Evolutionary conservation across 2,329 filamentous ascomycete genomes (phyloP).

Genomic region (Fusarium pseudograminearum): DNA sequence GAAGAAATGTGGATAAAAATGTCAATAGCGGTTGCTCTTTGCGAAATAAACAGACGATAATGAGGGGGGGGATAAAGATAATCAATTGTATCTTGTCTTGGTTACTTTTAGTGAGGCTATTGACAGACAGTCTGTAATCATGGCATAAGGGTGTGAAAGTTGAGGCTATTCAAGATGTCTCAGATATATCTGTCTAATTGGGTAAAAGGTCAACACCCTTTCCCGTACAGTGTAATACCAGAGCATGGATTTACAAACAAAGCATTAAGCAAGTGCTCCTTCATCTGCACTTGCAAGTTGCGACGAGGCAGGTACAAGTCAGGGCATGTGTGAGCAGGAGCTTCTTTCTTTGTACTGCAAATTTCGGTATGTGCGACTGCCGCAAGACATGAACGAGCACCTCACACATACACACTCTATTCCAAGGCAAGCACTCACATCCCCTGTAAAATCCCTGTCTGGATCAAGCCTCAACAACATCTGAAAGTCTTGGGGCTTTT

Average conservation of each 20-base stretch:
- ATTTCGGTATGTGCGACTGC: slow-evolving; percentile 5
- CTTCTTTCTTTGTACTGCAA: slow-evolving; percentile 4
- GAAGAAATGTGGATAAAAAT: slow-evolving; percentile 7
- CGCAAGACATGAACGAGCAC: slow-evolving; percentile 10
- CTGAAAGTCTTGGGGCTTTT: slow-evolving; percentile 6
- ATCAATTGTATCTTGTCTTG: neutral
- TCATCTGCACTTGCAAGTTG: neutral
- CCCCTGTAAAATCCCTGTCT: slow-evolving; percentile 9
- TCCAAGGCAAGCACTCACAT: neutral
- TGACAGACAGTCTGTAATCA: neutral
- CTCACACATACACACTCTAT: neutral
- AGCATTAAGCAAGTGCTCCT: neutral
- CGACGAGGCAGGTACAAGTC: slow-evolving; percentile 13
- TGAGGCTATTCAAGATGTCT: slow-evolving; percentile 17
- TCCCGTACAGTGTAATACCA: slow-evolving; percentile 20
- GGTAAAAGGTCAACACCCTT: neutral
- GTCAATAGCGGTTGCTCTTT: slow-evolving; percentile 3
- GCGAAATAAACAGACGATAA: neutral
- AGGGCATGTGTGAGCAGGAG: neutral
- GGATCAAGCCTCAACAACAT: slow-evolving; percentile 18
- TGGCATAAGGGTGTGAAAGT: slow-evolving; percentile 12
- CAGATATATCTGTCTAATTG: slow-evolving; percentile 11
- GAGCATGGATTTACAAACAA: slow-evolving; percentile 8
- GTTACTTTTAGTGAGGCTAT: neutral
- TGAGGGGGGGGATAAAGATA: neutral